Conservation (phyloP, 2,329 filamentous ascomycete species). For the Pestalotiopsis sp. region DNA sequence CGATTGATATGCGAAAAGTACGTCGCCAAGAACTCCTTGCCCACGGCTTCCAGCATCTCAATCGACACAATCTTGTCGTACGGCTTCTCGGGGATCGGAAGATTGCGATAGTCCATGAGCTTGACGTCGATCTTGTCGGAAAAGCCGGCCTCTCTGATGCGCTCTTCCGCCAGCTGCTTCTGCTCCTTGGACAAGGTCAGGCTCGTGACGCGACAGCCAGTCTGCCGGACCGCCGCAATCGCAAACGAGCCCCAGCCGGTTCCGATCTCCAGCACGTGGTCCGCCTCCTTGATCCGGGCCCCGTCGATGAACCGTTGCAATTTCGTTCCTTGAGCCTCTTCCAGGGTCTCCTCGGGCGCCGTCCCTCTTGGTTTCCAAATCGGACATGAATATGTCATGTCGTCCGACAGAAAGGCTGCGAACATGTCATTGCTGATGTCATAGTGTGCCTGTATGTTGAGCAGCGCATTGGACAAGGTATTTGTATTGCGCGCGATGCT, state of each 20-base stretch:
- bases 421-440: constrained; percentile 80
- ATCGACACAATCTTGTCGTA: constrained; percentile 77
- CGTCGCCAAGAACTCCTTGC: constrained; percentile 65
- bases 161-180: constrained; percentile 66
- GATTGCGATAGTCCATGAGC: constrained; percentile 69
- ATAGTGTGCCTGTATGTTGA: constrained; percentile 74
- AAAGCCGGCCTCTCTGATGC: constrained; percentile 64
- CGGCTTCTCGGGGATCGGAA: constrained; percentile 52
- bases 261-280: constrained; percentile 76
- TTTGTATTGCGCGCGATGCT: constrained; percentile 61
- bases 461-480: constrained; percentile 57
- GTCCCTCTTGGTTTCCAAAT: constrained; percentile 57
- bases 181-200: constrained; percentile 72
- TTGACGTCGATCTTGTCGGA: constrained; percentile 64
- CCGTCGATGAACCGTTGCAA: constrained; percentile 67
- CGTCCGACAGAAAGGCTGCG: constrained; percentile 70
- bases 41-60: constrained; percentile 79
- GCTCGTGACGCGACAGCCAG: constrained; percentile 69
- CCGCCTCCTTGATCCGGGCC: constrained; percentile 62
- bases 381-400: constrained; percentile 77
- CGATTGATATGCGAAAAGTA: constrained; percentile 69
- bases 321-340: constrained; percentile 70
- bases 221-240: constrained; percentile 67
- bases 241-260: constrained; percentile 78
- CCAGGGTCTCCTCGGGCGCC: constrained; percentile 56